A percentile compares a stretch with the other conserved stretches of the same genome.
Conservation (phyloP, 73 alveolate genomes). For the Paraurostyla sp. region DNA sequence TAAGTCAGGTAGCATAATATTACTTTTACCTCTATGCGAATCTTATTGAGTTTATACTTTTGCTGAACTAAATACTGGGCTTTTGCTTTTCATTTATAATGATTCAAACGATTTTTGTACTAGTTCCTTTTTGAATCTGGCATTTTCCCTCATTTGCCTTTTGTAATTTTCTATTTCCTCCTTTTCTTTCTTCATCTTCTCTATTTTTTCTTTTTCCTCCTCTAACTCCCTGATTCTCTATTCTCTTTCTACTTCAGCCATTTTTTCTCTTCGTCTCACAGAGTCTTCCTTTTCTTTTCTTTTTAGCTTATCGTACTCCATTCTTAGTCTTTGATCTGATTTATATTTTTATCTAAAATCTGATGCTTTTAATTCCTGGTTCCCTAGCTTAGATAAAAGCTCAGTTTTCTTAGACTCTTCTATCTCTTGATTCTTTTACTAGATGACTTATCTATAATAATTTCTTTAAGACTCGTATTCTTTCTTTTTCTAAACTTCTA, state of each 20-base stretch:
- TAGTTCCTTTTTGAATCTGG: conserved; percentile 22
- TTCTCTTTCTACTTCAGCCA: conserved; percentile 36
- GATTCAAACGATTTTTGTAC: conserved; percentile 29
- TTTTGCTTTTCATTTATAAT: not conserved
- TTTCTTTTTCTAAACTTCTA: not conserved
- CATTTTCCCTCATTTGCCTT: conserved; percentile 47
- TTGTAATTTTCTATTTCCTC: conserved; percentile 51
- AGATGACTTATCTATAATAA: not conserved
- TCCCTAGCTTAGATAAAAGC: not conserved
- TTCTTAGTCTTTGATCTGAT: not conserved
- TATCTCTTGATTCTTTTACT: no score
- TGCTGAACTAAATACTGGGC: conserved; percentile 2
- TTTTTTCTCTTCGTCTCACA: conserved; percentile 10
- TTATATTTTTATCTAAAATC: not conserved
- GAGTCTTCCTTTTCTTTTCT: conserved; percentile 40
- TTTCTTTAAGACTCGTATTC: not conserved
- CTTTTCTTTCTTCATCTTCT: conserved; percentile 6
- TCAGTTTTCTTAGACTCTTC: not conserved
- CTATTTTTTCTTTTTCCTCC: not conserved
- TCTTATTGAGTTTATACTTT: not conserved
- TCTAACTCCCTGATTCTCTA: not conserved
- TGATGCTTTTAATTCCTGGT: not conserved
- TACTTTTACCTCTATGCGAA: not conserved
- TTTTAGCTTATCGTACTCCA: conserved; percentile 27
- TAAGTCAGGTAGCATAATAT: conserved; percentile 3